Conservation (phyloP, 768 basidiomycete genomes). For the Asterophora lycoperdoides region DNA sequence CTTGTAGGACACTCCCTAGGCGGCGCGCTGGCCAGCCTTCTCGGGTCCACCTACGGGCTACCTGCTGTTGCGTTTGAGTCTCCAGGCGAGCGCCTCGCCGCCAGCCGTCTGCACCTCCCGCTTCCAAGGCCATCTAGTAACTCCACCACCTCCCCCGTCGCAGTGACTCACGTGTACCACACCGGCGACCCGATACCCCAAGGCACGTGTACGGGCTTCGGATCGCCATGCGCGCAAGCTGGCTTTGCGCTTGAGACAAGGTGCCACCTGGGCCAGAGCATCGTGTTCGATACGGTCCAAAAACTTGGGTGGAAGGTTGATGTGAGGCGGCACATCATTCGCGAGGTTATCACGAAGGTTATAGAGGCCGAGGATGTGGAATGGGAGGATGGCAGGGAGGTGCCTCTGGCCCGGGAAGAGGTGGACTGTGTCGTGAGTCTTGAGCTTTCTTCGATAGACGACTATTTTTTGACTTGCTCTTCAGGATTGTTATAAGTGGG, state of each 20-base stretch:
- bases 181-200: conserved; percentile 92
- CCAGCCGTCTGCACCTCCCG: conserved; percentile 82
- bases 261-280: conserved; percentile 88
- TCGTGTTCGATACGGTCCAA: conserved; percentile 83
- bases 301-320: conserved; percentile 81
- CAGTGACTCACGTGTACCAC: conserved; percentile 79
- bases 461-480: background rate
- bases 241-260: conserved; percentile 86
- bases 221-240: conserved; percentile 72
- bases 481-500: conserved; percentile 16
- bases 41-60: conserved; percentile 87
- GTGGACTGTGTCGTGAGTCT: conserved; percentile 14
- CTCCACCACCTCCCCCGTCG: conserved; percentile 30
- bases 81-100: conserved; percentile 70
- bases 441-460: background rate
- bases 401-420: conserved; percentile 13
- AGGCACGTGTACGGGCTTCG: conserved; percentile 71
- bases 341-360: conserved; percentile 60
- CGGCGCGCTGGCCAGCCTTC: conserved; percentile 83
- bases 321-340: conserved; percentile 72
- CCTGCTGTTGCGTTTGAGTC: conserved; percentile 91
- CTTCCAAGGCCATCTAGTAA: conserved; percentile 44
- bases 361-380: conserved; percentile 47
- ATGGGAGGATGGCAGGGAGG: conserved; percentile 47
- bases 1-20: conserved; percentile 86